phyloP scores from a whole-genome alignment of 1,284 basidiomycete genomes.

The Malassezia japonica region DNA sequence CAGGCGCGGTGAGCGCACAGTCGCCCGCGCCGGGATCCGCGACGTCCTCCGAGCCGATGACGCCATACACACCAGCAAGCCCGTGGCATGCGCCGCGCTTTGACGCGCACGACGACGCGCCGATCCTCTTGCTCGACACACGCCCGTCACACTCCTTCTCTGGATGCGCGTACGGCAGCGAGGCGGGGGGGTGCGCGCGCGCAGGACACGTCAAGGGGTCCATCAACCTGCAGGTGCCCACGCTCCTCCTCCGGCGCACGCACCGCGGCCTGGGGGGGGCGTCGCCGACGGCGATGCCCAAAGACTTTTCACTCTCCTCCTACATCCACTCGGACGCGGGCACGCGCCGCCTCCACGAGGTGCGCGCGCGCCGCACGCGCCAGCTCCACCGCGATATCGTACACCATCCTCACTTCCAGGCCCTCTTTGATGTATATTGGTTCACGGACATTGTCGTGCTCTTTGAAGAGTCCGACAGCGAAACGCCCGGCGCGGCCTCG shows the following conservation, averaged over 20 bases:
- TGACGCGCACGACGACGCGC: neutral
- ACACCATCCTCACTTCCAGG: neutral
- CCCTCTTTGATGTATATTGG: slow-evolving; percentile 7
- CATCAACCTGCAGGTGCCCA: slow-evolving; percentile 12
- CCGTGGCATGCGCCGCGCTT: slow-evolving; percentile 1
- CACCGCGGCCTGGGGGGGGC: slow-evolving; percentile 2
- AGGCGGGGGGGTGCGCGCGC: neutral
- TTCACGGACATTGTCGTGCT: slow-evolving; percentile 14
- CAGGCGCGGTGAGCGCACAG: neutral
- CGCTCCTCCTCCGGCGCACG: slow-evolving; percentile 13
- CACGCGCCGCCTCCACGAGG: neutral
- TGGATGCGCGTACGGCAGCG: neutral
- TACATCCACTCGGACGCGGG: slow-evolving; percentile 6
- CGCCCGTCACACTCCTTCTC: slow-evolving; percentile 8
- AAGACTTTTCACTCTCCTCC: neutral
- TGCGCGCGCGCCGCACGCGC: neutral
- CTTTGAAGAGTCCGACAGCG: slow-evolving; percentile 8
- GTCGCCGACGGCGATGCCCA: neutral
- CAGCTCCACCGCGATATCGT: neutral
- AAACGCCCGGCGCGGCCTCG: neutral
- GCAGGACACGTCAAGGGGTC: slow-evolving; percentile 13
- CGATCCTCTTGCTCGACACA: slow-evolving; percentile 15
- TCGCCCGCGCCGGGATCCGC: neutral
- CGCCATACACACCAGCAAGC: too few species aligned
- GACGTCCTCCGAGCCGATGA: too few species aligned